Conservation (phyloP, 306 rosid species). For the Ceratonia siliqua region DNA sequence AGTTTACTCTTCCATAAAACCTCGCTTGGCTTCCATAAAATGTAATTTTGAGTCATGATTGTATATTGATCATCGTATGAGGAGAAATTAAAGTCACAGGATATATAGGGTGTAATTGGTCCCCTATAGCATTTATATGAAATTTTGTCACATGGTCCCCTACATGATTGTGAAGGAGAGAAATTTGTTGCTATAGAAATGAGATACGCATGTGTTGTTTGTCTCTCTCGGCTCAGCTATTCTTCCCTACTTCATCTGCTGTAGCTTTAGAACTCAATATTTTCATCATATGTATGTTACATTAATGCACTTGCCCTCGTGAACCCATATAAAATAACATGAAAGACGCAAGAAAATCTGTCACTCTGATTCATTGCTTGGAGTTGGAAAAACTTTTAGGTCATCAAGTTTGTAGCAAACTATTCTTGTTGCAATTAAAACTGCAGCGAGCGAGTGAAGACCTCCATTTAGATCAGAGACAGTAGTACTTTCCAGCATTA, state of each 20-base stretch:
- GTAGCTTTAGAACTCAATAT: background rate
- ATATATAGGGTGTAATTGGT: background rate
- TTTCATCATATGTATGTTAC: slow-evolving; percentile 12
- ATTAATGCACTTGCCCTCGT: too few species aligned
- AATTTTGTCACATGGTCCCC: slow-evolving; percentile 44
- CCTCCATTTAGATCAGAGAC: too few species aligned
- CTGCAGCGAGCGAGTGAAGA: too few species aligned
- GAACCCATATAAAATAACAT: too few species aligned
- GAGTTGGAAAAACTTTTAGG: too few species aligned
- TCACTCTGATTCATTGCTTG: too few species aligned
- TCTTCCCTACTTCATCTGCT: background rate
- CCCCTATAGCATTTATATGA: background rate
- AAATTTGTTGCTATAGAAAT: background rate
- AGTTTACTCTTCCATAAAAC: background rate
- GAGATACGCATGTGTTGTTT: too few species aligned
- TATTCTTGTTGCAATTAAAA: too few species aligned
- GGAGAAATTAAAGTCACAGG: slow-evolving; percentile 6
- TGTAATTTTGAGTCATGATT: background rate
- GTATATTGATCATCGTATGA: background rate
- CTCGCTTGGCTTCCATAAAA: background rate
- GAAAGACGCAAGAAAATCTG: slow-evolving; percentile 2
- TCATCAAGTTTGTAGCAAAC: too few species aligned
- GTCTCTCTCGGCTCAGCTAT: background rate
- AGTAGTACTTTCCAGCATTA: too few species aligned
- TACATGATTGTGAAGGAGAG: background rate